These are phyloP conservation scores for Fraxinus anomala DNA, from an alignment of 257 asterid species.

Conservation along the genomic window DNA sequence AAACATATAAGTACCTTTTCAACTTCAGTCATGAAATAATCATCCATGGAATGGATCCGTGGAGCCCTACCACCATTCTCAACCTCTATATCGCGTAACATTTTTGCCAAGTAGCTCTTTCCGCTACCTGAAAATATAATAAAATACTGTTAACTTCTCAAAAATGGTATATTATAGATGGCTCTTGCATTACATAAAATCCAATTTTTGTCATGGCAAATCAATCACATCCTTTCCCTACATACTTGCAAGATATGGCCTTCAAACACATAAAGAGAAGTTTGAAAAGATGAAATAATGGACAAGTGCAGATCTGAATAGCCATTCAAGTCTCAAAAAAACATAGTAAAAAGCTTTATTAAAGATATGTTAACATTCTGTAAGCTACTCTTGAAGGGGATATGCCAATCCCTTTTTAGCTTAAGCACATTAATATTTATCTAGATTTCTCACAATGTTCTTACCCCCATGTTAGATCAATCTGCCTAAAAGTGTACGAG, in stretches of 20 bases:
- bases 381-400: not conserved
- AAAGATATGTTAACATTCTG: not conserved
- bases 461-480: not conserved
- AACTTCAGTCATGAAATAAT: constrained; percentile 97
- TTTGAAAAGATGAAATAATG: not conserved
- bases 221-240: not conserved
- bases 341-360: not conserved
- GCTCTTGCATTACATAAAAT: not conserved
- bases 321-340: not conserved
- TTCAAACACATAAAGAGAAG: not conserved
- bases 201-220: not conserved
- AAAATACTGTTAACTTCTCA: constrained; percentile 15
- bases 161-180: not conserved
- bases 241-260: not conserved
- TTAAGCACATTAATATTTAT: constrained; percentile 4
- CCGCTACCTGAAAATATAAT: constrained; percentile 79
- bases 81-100: constrained; percentile 87
- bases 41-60: constrained; percentile 93
- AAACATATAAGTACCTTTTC: constrained; percentile 64
- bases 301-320: constrained; percentile 5
- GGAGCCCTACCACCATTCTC: constrained; percentile 95
- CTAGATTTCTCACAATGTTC: not conserved
- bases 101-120: constrained; percentile 92
- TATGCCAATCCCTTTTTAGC: constrained; percentile 1
- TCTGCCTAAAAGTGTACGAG: not conserved